Percentiles rank a stretch among this genome's conserved stretches.
Conservation (phyloP, 2,329 filamentous ascomycete genomes). For the Trichoderma sp. region DNA sequence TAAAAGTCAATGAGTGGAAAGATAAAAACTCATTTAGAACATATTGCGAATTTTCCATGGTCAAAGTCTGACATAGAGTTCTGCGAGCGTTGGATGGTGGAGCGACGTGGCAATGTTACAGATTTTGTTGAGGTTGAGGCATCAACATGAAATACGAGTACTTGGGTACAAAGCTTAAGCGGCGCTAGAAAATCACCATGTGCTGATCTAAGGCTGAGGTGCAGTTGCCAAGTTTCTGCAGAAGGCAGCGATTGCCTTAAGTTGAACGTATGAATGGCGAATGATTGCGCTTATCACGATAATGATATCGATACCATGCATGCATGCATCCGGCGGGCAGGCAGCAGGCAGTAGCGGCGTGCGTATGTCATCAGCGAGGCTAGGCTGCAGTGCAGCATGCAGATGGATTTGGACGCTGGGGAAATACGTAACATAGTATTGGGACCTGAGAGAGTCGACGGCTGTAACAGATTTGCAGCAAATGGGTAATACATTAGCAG, state of each 20-base stretch:
- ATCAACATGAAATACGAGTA: background rate
- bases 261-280: background rate
- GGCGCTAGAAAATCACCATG: background rate
- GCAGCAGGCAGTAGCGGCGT: background rate
- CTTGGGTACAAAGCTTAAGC: background rate
- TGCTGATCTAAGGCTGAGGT: background rate
- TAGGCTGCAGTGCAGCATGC: background rate
- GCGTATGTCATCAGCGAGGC: slow-evolving; percentile 6
- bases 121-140: background rate
- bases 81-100: background rate
- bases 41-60: background rate
- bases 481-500: background rate
- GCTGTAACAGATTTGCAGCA: background rate
- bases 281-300: background rate
- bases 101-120: background rate
- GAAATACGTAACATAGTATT: background rate
- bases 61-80: background rate
- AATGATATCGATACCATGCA: background rate
- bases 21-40: background rate
- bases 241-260: background rate
- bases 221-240: background rate
- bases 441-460: background rate
- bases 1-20: background rate
- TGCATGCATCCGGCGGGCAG: background rate
- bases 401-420: background rate